phyloP scores from a whole-genome alignment of 2,329 filamentous ascomycete genomes.

The Aspergillus transmontanensis region DNA sequence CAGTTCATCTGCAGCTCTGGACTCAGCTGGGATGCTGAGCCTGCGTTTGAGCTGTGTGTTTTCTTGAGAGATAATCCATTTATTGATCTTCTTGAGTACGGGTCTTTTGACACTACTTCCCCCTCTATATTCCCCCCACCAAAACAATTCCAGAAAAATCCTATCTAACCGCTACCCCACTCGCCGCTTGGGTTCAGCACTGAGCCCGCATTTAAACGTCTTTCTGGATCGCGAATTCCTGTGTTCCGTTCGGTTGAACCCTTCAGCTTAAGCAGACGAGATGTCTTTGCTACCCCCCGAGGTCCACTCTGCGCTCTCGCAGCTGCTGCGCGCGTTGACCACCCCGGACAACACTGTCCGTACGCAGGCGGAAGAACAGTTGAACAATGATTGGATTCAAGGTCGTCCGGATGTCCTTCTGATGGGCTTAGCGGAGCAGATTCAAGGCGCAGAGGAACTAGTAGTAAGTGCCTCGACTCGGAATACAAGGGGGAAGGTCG shows the following conservation, averaged over 20 bases:
- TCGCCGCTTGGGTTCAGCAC: constrained; percentile 18
- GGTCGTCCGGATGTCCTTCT: constrained; percentile 82
- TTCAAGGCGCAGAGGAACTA: constrained; percentile 73
- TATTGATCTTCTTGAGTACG: constrained; percentile 2
- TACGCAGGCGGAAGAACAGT: constrained; percentile 83
- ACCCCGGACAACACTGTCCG: constrained; percentile 85
- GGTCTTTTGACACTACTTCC: background rate
- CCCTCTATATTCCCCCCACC: constrained; percentile 19
- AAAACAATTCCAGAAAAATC: constrained; percentile 25
- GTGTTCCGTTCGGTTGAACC: constrained; percentile 17
- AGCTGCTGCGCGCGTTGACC: constrained; percentile 86
- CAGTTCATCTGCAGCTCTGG: constrained; percentile 19
- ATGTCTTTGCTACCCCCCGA: constrained; percentile 89
- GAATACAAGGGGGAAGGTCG: background rate
- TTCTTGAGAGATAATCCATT: constrained; percentile 12
- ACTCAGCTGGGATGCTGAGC: constrained; percentile 29
- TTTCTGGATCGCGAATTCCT: constrained; percentile 18
- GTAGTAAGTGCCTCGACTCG: constrained; percentile 57
- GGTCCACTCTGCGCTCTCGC: constrained; percentile 78
- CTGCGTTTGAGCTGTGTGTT: constrained; percentile 21
- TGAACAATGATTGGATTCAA: constrained; percentile 86
- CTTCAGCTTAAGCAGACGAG: constrained; percentile 31
- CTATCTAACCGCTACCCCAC: constrained; percentile 18
- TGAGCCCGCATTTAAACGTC: constrained; percentile 14
- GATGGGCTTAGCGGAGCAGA: constrained; percentile 93